Evolutionary conservation across 768 basidiomycete species (phyloP).

Genomic region (Naganishia vishniacii): DNA sequence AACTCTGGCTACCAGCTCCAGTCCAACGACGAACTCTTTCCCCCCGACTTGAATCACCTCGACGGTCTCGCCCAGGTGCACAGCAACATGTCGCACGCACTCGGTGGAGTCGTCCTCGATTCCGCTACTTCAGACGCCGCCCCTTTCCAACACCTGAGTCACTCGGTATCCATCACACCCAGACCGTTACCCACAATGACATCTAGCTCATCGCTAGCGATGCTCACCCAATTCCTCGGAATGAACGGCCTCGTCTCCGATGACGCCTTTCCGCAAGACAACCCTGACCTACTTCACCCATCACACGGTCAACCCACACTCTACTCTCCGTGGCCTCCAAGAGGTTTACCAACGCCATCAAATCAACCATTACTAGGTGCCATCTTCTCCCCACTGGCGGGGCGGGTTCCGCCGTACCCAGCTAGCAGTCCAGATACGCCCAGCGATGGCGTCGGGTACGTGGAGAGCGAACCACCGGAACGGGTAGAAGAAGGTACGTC

Average conservation of each 20-base stretch:
- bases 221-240: slow-evolving; percentile 3
- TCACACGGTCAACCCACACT: background rate
- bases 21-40: background rate
- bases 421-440: slow-evolving; percentile 3
- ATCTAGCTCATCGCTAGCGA: background rate
- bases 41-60: too few species aligned
- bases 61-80: too few species aligned
- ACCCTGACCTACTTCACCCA: background rate
- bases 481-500: slow-evolving; percentile 10
- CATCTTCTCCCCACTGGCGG: background rate
- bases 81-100: too few species aligned
- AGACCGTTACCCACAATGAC: background rate
- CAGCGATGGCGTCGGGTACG: too few species aligned
- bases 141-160: too few species aligned
- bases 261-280: background rate
- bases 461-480: background rate
- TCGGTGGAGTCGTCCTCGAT: too few species aligned
- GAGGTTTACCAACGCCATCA: background rate
- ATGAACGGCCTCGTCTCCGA: background rate
- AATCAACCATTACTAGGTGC: background rate
- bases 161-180: too few species aligned
- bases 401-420: background rate
- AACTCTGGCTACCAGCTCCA: slow-evolving; percentile 2
- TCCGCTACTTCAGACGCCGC: too few species aligned
- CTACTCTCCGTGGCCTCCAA: background rate